Evolutionary conservation across 257 asterid species (phyloP).

Genomic region (Salvia splendens): DNA sequence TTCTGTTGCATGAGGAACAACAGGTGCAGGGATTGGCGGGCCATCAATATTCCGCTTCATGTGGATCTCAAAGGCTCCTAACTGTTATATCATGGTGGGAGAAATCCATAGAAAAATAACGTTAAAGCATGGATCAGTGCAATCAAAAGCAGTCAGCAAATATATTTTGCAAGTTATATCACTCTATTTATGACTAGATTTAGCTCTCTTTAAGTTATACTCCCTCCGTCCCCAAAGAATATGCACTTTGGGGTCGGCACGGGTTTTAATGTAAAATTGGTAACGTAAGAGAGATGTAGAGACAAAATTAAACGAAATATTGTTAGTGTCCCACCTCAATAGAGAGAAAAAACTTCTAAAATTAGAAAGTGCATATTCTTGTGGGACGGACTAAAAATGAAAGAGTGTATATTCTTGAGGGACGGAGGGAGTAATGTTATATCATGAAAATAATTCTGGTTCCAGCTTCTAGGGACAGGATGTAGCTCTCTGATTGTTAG

Average conservation of each 20-base stretch:
- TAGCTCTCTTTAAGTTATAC: background rate
- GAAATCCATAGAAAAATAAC: slow-evolving; percentile 22
- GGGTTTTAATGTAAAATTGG: too few relatives aligned
- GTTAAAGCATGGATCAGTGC: slow-evolving; percentile 18
- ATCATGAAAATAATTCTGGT: background rate
- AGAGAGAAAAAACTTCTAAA: too few relatives aligned
- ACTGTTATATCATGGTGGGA: slow-evolving; percentile 37
- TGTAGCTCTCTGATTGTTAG: background rate
- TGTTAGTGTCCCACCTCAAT: too few relatives aligned
- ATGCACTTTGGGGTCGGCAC: too few relatives aligned
- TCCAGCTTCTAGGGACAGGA: background rate
- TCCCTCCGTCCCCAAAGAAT: too few relatives aligned
- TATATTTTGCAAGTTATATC: slow-evolving; percentile 3
- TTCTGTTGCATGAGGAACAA: slow-evolving; percentile 45
- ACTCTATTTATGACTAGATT: background rate
- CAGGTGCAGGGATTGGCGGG: slow-evolving; percentile 46
- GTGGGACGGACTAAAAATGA: too few relatives aligned
- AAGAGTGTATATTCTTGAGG: too few relatives aligned
- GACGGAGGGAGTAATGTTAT: too few relatives aligned
- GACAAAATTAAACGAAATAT: too few relatives aligned
- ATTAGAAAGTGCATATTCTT: too few relatives aligned
- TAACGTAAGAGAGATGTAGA: too few relatives aligned
- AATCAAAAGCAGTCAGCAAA: background rate
- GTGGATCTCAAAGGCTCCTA: slow-evolving; percentile 80
- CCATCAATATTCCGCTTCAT: slow-evolving; percentile 61